Evolutionary conservation across 2,329 filamentous ascomycete species (phyloP).

Genomic region (Pseudocercospora pini-densiflorae): DNA sequence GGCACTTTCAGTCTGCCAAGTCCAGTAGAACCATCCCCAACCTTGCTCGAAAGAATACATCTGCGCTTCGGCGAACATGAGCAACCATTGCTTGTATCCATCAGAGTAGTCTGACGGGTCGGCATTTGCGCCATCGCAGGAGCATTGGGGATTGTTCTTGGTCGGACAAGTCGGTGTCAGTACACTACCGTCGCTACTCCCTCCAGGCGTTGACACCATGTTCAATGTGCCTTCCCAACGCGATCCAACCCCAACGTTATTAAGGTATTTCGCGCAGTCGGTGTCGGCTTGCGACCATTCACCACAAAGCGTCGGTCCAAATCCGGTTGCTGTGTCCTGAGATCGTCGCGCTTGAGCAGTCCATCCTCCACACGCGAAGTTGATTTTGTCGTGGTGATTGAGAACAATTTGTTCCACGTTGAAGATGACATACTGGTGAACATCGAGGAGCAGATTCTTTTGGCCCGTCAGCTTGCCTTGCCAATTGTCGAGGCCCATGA

Average conservation of each 20-base stretch:
- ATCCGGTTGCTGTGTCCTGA: slow-evolving; percentile 76
- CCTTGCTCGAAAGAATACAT: slow-evolving; percentile 93
- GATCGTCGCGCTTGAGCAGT: slow-evolving; percentile 74
- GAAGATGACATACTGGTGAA: slow-evolving; percentile 98
- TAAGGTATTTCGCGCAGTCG: slow-evolving; percentile 85
- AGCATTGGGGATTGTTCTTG: slow-evolving; percentile 64
- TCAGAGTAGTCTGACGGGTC: slow-evolving; percentile 69
- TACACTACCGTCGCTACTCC: slow-evolving; percentile 64
- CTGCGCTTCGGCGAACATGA: slow-evolving; percentile 91
- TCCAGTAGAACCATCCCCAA: slow-evolving; percentile 99
- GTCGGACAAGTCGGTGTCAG: slow-evolving; percentile 76
- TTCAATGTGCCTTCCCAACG: slow-evolving; percentile 90
- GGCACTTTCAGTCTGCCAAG: slow-evolving; percentile 86
- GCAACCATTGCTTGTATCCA: slow-evolving; percentile 82
- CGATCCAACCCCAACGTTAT: slow-evolving; percentile 85
- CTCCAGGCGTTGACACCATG: slow-evolving; percentile 51
- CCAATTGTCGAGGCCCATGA: slow-evolving; percentile 90
- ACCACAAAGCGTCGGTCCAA: slow-evolving; percentile 90
- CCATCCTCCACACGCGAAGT: slow-evolving; percentile 89
- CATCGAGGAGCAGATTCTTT: slow-evolving; percentile 82
- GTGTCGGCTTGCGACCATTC: slow-evolving; percentile 99
- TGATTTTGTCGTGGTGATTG: slow-evolving; percentile 80
- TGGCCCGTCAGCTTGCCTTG: slow-evolving; percentile 76
- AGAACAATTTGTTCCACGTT: slow-evolving; percentile 84
- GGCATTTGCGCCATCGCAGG: slow-evolving; percentile 76